phyloP scores from a whole-genome alignment of 1,139 yeast genomes.

The Protomyces arabidopsidicola region DNA sequence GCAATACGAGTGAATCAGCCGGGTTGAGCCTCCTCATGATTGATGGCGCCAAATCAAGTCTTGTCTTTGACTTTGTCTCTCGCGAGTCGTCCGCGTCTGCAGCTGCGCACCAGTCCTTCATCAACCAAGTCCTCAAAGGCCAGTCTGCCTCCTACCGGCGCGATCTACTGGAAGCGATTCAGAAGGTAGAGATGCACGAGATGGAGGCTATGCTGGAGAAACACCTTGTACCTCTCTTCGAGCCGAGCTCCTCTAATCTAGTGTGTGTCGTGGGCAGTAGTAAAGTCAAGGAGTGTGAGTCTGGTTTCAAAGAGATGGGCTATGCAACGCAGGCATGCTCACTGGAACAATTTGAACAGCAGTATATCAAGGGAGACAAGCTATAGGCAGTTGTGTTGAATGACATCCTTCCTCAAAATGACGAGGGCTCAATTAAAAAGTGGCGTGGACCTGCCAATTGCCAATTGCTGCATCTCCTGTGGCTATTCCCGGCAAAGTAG shows the following conservation, averaged over 20 bases:
- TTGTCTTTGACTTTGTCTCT: slow-evolving; percentile 32
- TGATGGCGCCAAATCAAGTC: slow-evolving; percentile 27
- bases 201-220: slow-evolving; percentile 18
- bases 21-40: slow-evolving; percentile 18
- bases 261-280: slow-evolving; percentile 13
- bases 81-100: slow-evolving; percentile 36
- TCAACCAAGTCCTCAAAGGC: slow-evolving; percentile 38
- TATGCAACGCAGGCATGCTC: slow-evolving; percentile 1
- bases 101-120: slow-evolving; percentile 22
- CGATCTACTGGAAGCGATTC: slow-evolving; percentile 31
- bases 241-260: slow-evolving; percentile 9
- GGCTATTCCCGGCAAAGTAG: too few species aligned
- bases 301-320: slow-evolving; percentile 14
- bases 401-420: too few species aligned
- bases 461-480: too few species aligned
- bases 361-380: slow-evolving; percentile 3
- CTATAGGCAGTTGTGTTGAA: neutral
- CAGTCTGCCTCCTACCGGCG: slow-evolving; percentile 36
- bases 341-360: slow-evolving; percentile 17
- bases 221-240: slow-evolving; percentile 11
- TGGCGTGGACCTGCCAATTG: too few species aligned
- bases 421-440: too few species aligned
- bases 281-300: neutral
- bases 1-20: slow-evolving; percentile 43
- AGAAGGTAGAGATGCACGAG: slow-evolving; percentile 2